Conservation (phyloP, 2,329 filamentous ascomycete species). For the Colletotrichum agaves region DNA sequence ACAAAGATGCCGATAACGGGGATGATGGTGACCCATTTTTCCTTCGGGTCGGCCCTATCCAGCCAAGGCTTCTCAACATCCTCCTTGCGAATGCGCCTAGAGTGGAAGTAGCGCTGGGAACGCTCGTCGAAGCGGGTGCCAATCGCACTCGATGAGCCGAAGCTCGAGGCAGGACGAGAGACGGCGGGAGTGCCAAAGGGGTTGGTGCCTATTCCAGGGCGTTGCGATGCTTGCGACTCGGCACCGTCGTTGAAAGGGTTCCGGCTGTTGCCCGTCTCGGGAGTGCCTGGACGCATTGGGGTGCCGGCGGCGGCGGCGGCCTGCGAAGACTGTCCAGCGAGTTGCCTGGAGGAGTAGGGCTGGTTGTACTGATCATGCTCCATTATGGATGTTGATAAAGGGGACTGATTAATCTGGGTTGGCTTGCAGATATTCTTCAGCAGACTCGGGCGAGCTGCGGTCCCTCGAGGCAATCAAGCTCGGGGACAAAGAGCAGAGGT, state of each 20-base stretch:
- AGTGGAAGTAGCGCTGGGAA: constrained; percentile 74
- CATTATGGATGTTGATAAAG: constrained; percentile 38
- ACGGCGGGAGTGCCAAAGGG: constrained; percentile 58
- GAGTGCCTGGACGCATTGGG: constrained; percentile 54
- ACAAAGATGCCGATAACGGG: constrained; percentile 77
- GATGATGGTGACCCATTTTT: constrained; percentile 89
- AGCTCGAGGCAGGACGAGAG: constrained; percentile 61
- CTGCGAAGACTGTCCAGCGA: constrained; percentile 47
- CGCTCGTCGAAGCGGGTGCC: constrained; percentile 51
- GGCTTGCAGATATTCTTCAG: background rate
- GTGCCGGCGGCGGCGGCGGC: constrained; percentile 52
- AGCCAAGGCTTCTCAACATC: constrained; percentile 83
- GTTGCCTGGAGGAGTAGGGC: constrained; percentile 44
- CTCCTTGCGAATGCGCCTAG: constrained; percentile 76
- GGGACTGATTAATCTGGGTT: background rate
- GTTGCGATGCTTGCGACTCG: constrained; percentile 50
- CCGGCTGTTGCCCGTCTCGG: constrained; percentile 52
- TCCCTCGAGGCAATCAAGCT: constrained; percentile 2
- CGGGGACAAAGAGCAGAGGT: background rate
- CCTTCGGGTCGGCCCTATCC: constrained; percentile 76
- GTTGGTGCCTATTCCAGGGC: constrained; percentile 47
- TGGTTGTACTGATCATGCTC: constrained; percentile 43
- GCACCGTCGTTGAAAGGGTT: constrained; percentile 55
- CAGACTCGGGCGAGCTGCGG: constrained; percentile 7
- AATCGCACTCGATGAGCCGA: constrained; percentile 55